These are phyloP conservation scores for Phialemonium atrogriseum DNA, from an alignment of 2,329 filamentous ascomycete genomes.

Conservation along the genomic window DNA sequence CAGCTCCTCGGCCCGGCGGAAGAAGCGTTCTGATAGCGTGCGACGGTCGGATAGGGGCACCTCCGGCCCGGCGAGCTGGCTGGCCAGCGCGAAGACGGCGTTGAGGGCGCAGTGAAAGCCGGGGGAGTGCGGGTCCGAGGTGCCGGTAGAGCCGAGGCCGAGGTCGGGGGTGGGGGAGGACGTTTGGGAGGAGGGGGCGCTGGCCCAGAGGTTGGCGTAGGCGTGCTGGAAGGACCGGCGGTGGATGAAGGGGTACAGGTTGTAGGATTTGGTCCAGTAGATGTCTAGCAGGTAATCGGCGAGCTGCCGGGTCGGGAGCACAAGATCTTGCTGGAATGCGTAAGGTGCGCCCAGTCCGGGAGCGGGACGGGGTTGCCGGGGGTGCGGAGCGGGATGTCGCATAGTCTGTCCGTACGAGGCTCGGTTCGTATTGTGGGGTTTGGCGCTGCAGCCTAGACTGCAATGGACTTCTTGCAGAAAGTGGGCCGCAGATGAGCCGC, in stretches of 20 bases:
- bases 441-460: constrained; percentile 20
- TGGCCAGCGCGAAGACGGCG: constrained; percentile 31
- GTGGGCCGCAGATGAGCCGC: constrained; percentile 28
- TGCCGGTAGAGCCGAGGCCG: constrained; percentile 25
- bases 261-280: constrained; percentile 30
- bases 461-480: constrained; percentile 30
- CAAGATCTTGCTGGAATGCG: constrained; percentile 19
- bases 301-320: constrained; percentile 28
- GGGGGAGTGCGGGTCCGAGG: constrained; percentile 21
- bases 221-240: constrained; percentile 28
- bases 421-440: constrained; percentile 6
- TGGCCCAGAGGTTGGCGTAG: constrained; percentile 30
- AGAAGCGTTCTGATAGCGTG: too few species aligned
- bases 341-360: constrained; percentile 9
- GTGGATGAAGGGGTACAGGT: constrained; percentile 35
- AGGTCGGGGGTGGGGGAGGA: constrained; percentile 14
- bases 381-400: constrained; percentile 8
- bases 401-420: background rate
- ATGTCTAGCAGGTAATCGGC: constrained; percentile 30
- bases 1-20: constrained; percentile 24
- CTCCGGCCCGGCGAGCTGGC: constrained; percentile 29
- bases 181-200: constrained; percentile 10
- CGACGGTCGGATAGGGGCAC: too few species aligned
- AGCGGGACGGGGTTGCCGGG: too few species aligned
- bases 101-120: constrained; percentile 34